These are phyloP conservation scores for Protomyces pachydermus DNA, from an alignment of 1,139 yeast species.

Conservation along the genomic window DNA sequence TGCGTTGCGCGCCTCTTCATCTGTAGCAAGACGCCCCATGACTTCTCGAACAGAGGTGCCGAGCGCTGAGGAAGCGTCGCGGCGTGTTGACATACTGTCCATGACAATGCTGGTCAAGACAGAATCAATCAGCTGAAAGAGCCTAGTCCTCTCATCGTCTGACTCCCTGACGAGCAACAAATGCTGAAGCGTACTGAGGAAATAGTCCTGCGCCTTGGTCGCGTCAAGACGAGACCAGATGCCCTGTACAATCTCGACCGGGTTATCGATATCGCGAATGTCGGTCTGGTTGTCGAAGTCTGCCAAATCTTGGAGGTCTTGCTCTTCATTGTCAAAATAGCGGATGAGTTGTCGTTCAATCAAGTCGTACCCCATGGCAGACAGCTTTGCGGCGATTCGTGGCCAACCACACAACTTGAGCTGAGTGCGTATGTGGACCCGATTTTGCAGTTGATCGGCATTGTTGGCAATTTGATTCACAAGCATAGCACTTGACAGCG, in stretches of 20 bases:
- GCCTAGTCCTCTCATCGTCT: slow-evolving; percentile 61
- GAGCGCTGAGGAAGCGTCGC: slow-evolving; percentile 17
- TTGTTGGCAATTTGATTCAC: slow-evolving; percentile 67
- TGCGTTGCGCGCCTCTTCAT: slow-evolving; percentile 81
- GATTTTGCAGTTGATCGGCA: slow-evolving; percentile 58
- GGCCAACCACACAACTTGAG: slow-evolving; percentile 71
- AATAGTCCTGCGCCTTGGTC: slow-evolving; percentile 61
- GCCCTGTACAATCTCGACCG: slow-evolving; percentile 62
- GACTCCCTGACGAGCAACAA: slow-evolving; percentile 52
- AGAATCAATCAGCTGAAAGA: slow-evolving; percentile 75
- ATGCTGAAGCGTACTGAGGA: slow-evolving; percentile 78
- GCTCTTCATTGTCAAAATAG: slow-evolving; percentile 68
- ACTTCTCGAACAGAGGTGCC: slow-evolving; percentile 64
- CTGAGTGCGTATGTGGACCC: slow-evolving; percentile 73
- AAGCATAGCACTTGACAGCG: slow-evolving; percentile 69
- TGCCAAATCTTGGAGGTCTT: slow-evolving; percentile 47
- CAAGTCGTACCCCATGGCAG: slow-evolving; percentile 56
- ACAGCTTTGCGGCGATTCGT: slow-evolving; percentile 58
- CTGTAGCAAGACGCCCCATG: slow-evolving; percentile 75
- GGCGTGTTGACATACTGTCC: slow-evolving; percentile 36
- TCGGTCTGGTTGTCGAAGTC: slow-evolving; percentile 50
- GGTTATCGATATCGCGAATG: slow-evolving; percentile 48
- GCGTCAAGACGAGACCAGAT: slow-evolving; percentile 69
- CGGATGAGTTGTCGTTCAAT: slow-evolving; percentile 62
- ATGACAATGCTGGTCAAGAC: slow-evolving; percentile 73